Evolutionary conservation across 192 early-diverging fungal species (phyloP).

Genomic region (Coemansia sp.): DNA sequence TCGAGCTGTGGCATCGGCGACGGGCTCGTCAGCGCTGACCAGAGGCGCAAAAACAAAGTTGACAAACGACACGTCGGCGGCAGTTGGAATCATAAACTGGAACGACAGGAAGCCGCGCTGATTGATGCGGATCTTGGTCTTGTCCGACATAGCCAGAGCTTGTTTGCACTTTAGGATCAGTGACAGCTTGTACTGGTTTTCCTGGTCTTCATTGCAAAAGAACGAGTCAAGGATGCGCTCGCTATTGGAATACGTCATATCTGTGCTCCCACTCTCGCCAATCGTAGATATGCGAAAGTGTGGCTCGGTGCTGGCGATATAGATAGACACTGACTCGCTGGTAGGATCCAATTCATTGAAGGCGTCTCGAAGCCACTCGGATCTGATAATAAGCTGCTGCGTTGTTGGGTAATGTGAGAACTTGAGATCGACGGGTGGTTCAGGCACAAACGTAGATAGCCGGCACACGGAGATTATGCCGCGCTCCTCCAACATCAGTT

Average conservation of each 20-base stretch:
- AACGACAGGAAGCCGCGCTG: constrained; percentile 56
- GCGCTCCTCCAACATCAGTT: constrained; percentile 57
- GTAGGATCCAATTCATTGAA: constrained; percentile 60
- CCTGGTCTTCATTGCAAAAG: constrained; percentile 48
- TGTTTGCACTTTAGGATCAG: constrained; percentile 50
- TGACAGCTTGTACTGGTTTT: constrained; percentile 47
- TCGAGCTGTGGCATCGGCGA: not conserved
- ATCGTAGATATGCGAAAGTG: constrained; percentile 56
- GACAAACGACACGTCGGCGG: constrained; percentile 51
- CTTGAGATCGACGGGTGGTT: constrained; percentile 40
- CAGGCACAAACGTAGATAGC: constrained; percentile 54
- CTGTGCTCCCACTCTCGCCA: constrained; percentile 52
- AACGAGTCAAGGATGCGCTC: constrained; percentile 57
- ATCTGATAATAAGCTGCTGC: constrained; percentile 58
- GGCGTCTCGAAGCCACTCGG: constrained; percentile 57
- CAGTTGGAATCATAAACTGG: constrained; percentile 57
- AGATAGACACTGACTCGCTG: constrained; percentile 49
- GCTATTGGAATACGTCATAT: constrained; percentile 60
- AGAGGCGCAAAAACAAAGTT: constrained; percentile 48
- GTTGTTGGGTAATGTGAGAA: constrained; percentile 37
- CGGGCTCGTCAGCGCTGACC: constrained; percentile 22
- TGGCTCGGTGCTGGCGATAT: constrained; percentile 45
- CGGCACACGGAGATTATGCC: constrained; percentile 57
- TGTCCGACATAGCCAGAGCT: constrained; percentile 56
- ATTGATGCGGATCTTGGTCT: constrained; percentile 56